Conservation (phyloP, 441 rosid genomes). For the Brassica hybrid region DNA sequence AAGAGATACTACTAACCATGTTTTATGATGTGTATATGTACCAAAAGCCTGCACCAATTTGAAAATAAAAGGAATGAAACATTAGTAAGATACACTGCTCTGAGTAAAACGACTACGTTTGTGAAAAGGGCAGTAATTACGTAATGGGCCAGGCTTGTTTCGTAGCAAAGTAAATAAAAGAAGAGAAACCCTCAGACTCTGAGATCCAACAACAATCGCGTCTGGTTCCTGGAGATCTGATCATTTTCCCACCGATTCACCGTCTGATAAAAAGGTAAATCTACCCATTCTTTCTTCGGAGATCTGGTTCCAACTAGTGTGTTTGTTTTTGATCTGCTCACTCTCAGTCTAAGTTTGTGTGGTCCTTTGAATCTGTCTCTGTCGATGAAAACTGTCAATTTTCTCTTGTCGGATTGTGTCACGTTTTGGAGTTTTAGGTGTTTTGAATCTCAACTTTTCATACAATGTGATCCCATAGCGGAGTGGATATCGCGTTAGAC, state of each 20-base stretch:
- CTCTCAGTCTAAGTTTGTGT: too few relatives aligned
- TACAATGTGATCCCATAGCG: slow-evolving; percentile 80
- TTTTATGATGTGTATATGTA: not conserved
- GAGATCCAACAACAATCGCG: slow-evolving; percentile 30
- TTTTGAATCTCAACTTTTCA: not conserved
- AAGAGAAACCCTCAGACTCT: slow-evolving; percentile 1
- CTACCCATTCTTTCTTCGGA: not conserved
- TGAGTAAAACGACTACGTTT: too few relatives aligned
- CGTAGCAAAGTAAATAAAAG: slow-evolving; percentile 6
- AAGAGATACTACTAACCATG: not conserved
- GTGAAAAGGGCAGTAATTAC: not conserved
- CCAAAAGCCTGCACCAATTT: not conserved
- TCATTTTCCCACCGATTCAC: slow-evolving; percentile 13
- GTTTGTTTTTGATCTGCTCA: slow-evolving; percentile 9
- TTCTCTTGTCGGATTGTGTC: slow-evolving; percentile 39
- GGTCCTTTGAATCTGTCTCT: slow-evolving; percentile 36
- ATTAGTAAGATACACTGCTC: not conserved
- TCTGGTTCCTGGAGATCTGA: slow-evolving; percentile 31
- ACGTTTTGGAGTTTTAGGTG: slow-evolving; percentile 24
- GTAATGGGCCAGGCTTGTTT: slow-evolving; percentile 25
- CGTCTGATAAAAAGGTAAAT: slow-evolving; percentile 8
- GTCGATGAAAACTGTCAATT: slow-evolving; percentile 27
- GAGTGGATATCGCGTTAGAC: slow-evolving; percentile 99
- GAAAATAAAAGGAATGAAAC: too few relatives aligned
- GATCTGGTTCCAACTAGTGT: slow-evolving; percentile 29